Percentiles rank a stretch among this genome's conserved stretches.
Conservation (phyloP, 306 rosid species). For the Fagus crenata region DNA sequence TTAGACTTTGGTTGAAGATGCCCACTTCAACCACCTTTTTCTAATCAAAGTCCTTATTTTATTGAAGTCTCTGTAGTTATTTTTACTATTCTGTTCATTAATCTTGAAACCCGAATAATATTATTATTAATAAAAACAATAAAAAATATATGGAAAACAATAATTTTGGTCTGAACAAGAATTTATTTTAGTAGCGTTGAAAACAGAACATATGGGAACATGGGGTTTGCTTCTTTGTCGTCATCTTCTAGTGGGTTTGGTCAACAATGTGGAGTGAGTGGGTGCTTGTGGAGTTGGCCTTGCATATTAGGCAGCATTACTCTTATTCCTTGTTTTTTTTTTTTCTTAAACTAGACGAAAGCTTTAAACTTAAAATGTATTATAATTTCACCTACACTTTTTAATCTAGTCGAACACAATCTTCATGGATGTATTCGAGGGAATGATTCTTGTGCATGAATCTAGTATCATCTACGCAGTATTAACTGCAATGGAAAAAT, state of each 20-base stretch:
- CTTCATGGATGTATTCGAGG: too few relatives aligned
- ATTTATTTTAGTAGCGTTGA: conserved; percentile 23
- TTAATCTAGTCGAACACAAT: background rate
- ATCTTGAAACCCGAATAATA: conserved; percentile 3
- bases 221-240: conserved; percentile 17
- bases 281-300: conserved; percentile 9
- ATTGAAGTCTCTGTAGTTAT: background rate
- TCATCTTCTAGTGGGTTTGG: conserved; percentile 25
- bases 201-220: conserved; percentile 29
- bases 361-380: background rate
- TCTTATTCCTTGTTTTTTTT: background rate
- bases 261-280: conserved; percentile 31
- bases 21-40: conserved; percentile 25
- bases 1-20: conserved; percentile 26
- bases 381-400: background rate
- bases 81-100: conserved; percentile 6
- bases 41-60: background rate
- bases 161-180: background rate
- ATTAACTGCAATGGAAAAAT: too few relatives aligned
- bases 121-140: background rate
- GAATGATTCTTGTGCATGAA: too few relatives aligned
- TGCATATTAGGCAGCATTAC: too few relatives aligned
- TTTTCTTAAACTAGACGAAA: background rate
- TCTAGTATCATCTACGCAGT: too few relatives aligned
- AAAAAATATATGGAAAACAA: background rate